Base-by-base conservation (phyloP, 2,329 filamentous ascomycete species). In the Bipolaris victoriae region DNA sequence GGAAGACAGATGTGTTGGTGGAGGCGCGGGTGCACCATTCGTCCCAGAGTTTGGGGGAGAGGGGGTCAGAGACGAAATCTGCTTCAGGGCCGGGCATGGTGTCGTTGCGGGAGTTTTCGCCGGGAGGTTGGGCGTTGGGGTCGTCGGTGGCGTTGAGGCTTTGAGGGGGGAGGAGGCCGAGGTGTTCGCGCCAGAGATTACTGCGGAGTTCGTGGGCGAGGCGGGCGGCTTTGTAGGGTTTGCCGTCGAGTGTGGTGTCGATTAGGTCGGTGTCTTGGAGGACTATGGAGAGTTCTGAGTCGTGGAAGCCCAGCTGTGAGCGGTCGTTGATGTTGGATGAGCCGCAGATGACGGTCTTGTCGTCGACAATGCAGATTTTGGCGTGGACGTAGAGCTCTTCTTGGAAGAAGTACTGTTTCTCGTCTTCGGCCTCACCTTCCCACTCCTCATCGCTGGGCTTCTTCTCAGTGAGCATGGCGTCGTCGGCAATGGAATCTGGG, bases 371-470 rank as follows among this genome's bases (percentile, higher is more conserved):
- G 64, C 95, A 84, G 52, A 97, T 83, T 79, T 98, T 99, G 26
- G 88, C 90, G 75, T 99, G 95, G 46, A 98, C 89, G 74, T 99
- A 99, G 1, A 98, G 84, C 76, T 99, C 94, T 74, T 99, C 95
- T 73, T 97, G 94, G 57, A 98, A 89, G 81, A 95, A 96, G 72
- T 96, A 91, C 52, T 89, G 84, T 55, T 92, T 89, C 75, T 98
- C 95, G 1, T 86, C 85, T 65, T 94, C 85, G 0, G 86, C 79
- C 0, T 82, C 81, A 15, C 90, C 89, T 15, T 93, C 89, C 90
- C 92, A 97, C 0, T 79, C 69, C 75, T 96, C 91, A 9, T 91
- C 87, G 3, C 82, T 83, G 68, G 86, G 77, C 82, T 83, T 80
- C 73, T 85, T 75, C 74, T 87, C 79, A 63, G 84, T 85, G 20